phyloP scores from a whole-genome alignment of 805 yeast genomes.

The Pichia deserticola region DNA sequence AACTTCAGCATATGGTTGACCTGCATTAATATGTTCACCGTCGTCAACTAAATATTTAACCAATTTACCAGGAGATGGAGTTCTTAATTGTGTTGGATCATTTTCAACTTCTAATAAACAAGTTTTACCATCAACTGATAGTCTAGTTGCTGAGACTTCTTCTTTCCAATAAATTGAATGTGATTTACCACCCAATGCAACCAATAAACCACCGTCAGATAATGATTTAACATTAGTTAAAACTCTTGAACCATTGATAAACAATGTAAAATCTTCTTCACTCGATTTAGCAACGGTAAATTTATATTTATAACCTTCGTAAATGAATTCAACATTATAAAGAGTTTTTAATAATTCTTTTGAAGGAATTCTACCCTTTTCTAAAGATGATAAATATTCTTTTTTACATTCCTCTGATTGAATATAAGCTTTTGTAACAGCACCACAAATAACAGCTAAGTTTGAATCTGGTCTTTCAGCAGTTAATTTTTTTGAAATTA shows the following conservation, averaged over 20 bases:
- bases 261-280: slow-evolving; percentile 74
- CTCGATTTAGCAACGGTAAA: slow-evolving; percentile 95
- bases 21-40: slow-evolving; percentile 87
- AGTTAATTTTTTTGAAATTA: slow-evolving; percentile 86
- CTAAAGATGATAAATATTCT: slow-evolving; percentile 70
- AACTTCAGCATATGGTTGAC: slow-evolving; percentile 95
- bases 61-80: slow-evolving; percentile 98
- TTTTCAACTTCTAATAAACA: slow-evolving; percentile 91
- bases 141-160: slow-evolving; percentile 90
- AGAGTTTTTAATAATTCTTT: slow-evolving; percentile 76
- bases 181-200: slow-evolving; percentile 85
- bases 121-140: slow-evolving; percentile 92
- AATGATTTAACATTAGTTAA: slow-evolving; percentile 83
- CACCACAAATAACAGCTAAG: slow-evolving; percentile 93
- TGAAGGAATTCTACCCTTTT: slow-evolving; percentile 92
- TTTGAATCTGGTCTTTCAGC: slow-evolving; percentile 94
- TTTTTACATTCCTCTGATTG: slow-evolving; percentile 62
- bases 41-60: slow-evolving; percentile 89
- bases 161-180: slow-evolving; percentile 97
- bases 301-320: slow-evolving; percentile 87
- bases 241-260: slow-evolving; percentile 87
- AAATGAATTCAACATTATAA: slow-evolving; percentile 90
- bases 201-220: slow-evolving; percentile 89
- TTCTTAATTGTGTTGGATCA: slow-evolving; percentile 96
- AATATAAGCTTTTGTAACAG: slow-evolving; percentile 89